phyloP scores from a whole-genome alignment of 768 basidiomycete genomes.

The Hypholoma sublateritium region DNA sequence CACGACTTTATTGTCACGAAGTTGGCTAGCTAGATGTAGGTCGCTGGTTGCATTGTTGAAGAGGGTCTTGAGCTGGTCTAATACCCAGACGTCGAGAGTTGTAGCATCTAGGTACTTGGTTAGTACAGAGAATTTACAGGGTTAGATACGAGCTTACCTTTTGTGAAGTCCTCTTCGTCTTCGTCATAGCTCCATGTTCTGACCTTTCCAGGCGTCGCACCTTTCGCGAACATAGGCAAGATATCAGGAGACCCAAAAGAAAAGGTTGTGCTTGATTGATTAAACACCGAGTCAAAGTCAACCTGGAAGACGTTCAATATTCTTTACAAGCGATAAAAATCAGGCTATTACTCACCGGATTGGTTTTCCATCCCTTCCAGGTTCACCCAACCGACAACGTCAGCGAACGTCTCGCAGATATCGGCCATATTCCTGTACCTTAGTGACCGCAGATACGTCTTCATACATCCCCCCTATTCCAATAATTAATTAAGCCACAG shows the following conservation, averaged over 20 bases:
- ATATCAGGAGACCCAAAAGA: slow-evolving; percentile 91
- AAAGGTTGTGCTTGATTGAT: slow-evolving; percentile 74
- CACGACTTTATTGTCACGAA: slow-evolving; percentile 61
- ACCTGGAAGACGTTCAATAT: slow-evolving; percentile 37
- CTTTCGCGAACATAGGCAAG: slow-evolving; percentile 82
- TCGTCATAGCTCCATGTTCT: slow-evolving; percentile 76
- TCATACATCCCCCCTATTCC: slow-evolving; percentile 80
- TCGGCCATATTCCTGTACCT: slow-evolving; percentile 42
- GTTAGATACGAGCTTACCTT: slow-evolving; percentile 42
- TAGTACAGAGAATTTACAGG: neutral
- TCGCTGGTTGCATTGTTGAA: slow-evolving; percentile 65
- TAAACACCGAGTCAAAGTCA: slow-evolving; percentile 88
- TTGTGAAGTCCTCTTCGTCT: slow-evolving; percentile 83
- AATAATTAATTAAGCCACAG: too few relatives aligned
- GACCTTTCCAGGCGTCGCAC: slow-evolving; percentile 69
- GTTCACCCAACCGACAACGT: slow-evolving; percentile 7
- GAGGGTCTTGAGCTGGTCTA: slow-evolving; percentile 63
- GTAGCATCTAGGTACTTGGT: slow-evolving; percentile 58
- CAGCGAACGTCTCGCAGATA: neutral
- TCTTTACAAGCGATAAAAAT: slow-evolving; percentile 15
- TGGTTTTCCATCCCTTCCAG: slow-evolving; percentile 79
- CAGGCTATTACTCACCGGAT: slow-evolving; percentile 60
- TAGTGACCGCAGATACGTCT: slow-evolving; percentile 85
- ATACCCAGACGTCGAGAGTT: slow-evolving; percentile 74
- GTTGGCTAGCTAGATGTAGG: slow-evolving; percentile 42